These are phyloP conservation scores for Hymenoscyphus infarciens DNA, from an alignment of 2,329 filamentous ascomycete genomes.

Conservation along the genomic window DNA sequence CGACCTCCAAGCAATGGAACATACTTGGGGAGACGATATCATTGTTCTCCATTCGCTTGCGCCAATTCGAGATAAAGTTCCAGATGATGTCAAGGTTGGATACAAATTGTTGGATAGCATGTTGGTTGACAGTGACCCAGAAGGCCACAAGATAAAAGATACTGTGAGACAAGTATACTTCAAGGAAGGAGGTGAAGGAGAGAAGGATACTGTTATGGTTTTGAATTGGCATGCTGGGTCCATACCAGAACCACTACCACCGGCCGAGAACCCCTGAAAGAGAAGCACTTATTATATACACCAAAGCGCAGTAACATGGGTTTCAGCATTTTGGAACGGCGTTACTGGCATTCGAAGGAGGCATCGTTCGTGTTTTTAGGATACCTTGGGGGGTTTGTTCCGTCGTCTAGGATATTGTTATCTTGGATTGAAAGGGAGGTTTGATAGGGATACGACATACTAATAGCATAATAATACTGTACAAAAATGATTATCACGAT, in stretches of 20 bases:
- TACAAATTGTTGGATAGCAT: slow-evolving; percentile 53
- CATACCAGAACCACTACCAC: background rate
- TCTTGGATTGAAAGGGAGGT: background rate
- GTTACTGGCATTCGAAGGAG: slow-evolving; percentile 1
- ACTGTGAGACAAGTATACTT: slow-evolving; percentile 30
- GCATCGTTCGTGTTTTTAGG: background rate
- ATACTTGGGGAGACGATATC: slow-evolving; percentile 43
- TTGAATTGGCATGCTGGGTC: slow-evolving; percentile 26
- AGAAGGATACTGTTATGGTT: slow-evolving; percentile 28
- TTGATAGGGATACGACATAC: background rate
- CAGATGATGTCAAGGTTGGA: slow-evolving; percentile 50
- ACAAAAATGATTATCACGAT: background rate
- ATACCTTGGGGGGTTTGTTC: background rate
- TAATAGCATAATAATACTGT: background rate
- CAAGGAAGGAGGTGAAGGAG: slow-evolving; percentile 20
- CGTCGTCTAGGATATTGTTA: background rate
- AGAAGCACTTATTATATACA: background rate
- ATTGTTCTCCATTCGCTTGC: slow-evolving; percentile 47
- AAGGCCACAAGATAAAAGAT: slow-evolving; percentile 9
- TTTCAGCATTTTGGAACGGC: background rate
- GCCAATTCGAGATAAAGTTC: slow-evolving; percentile 48
- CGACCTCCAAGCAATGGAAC: slow-evolving; percentile 38
- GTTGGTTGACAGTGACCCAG: slow-evolving; percentile 37
- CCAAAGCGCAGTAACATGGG: background rate
- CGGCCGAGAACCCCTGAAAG: background rate